Conservation (phyloP, 2,329 filamentous ascomycete genomes). For the Ophiosphaerella herpotricha region DNA sequence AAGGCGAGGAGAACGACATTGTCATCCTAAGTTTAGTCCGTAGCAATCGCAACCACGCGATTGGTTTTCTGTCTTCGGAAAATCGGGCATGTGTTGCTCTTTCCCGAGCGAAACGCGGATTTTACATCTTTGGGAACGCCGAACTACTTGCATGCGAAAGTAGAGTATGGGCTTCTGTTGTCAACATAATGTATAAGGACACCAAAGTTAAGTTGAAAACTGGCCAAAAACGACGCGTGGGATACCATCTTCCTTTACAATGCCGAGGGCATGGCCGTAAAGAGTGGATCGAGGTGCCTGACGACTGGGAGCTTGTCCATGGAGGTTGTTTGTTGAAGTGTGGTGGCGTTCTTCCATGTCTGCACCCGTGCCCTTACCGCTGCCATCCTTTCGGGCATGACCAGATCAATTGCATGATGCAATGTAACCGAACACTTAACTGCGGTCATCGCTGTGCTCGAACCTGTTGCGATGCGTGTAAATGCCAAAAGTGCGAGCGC, state of each 20-base stretch:
- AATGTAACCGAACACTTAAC: constrained; percentile 18
- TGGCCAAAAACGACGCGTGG: constrained; percentile 46
- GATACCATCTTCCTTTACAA: constrained; percentile 62
- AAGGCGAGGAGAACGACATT: constrained; percentile 81
- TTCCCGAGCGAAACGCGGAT: constrained; percentile 73
- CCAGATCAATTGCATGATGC: constrained; percentile 39
- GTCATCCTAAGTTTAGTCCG: constrained; percentile 81
- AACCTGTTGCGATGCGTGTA: constrained; percentile 37
- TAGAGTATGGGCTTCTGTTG: constrained; percentile 58
- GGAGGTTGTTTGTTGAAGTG: constrained; percentile 39
- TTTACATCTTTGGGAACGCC: constrained; percentile 85
- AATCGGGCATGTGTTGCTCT: constrained; percentile 67
- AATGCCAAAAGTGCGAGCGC: constrained; percentile 33
- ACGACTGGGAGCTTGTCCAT: constrained; percentile 36
- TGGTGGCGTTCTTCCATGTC: constrained; percentile 35
- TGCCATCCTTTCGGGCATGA: constrained; percentile 43
- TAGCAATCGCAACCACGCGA: constrained; percentile 61
- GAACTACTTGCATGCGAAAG: constrained; percentile 55
- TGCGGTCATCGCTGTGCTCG: constrained; percentile 39
- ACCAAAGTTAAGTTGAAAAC: constrained; percentile 35
- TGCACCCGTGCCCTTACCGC: constrained; percentile 38
- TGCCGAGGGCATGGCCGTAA: constrained; percentile 64
- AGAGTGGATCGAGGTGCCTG: constrained; percentile 52
- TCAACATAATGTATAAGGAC: constrained; percentile 52
- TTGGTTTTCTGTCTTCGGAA: constrained; percentile 74